Conservation (phyloP, 441 rosid species). For the Dalechampia spathulata region DNA sequence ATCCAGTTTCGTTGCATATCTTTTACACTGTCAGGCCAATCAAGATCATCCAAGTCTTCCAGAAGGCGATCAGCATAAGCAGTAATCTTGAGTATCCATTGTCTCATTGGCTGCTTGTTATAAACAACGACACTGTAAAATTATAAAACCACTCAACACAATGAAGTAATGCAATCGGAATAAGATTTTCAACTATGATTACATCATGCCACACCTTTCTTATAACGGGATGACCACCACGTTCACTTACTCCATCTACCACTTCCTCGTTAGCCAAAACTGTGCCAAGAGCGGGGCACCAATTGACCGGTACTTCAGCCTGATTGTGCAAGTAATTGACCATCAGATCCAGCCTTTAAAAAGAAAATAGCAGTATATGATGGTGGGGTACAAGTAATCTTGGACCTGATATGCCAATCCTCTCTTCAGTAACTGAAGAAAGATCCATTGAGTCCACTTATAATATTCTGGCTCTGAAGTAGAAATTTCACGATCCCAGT, state of each 20-base stretch:
- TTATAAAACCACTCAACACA: constrained; percentile 60
- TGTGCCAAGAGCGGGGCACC: constrained; percentile 99
- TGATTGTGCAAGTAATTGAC: constrained; percentile 22
- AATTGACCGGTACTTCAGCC: constrained; percentile 98
- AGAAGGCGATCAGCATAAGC: constrained; percentile 94
- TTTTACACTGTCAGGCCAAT: constrained; percentile 93
- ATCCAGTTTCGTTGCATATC: constrained; percentile 98
- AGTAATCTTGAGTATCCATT: constrained; percentile 97
- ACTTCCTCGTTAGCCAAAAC: constrained; percentile 99
- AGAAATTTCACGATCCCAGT: constrained; percentile 95
- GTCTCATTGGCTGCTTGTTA: constrained; percentile 99
- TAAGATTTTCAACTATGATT: constrained; percentile 6
- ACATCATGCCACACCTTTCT: constrained; percentile 57
- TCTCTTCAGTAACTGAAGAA: constrained; percentile 90
- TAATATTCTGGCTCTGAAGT: constrained; percentile 88
- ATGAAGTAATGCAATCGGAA: constrained; percentile 12
- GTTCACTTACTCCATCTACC: constrained; percentile 95
- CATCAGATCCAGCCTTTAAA: constrained; percentile 20
- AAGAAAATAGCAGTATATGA: constrained; percentile 14
- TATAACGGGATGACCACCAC: constrained; percentile 92
- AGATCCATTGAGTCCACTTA: constrained; percentile 98
- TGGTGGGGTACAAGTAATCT: constrained; percentile 15
- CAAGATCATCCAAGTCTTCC: constrained; percentile 84
- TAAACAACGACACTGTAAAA: constrained; percentile 96
- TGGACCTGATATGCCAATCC: constrained; percentile 96